Evolutionary conservation across 257 asterid species (phyloP).

Genomic region (Solanum piurae): DNA sequence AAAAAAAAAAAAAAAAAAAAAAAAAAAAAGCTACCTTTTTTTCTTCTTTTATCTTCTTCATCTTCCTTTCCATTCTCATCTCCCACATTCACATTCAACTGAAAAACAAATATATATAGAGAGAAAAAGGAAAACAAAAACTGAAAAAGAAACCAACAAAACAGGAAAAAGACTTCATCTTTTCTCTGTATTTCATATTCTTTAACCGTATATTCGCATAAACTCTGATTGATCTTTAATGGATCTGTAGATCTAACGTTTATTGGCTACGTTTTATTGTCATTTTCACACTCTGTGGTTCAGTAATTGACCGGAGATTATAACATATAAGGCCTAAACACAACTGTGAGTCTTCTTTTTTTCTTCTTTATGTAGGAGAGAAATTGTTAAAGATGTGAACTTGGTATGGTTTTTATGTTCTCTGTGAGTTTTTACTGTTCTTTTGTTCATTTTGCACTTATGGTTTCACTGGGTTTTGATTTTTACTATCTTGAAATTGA

Average conservation of each 20-base stretch:
- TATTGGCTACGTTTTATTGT: conserved; percentile 14
- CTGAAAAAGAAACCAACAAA: background rate
- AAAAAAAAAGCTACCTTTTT: background rate
- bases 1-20: background rate
- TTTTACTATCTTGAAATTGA: conserved; percentile 1
- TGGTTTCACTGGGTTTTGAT: conserved; percentile 4
- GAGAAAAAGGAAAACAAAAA: background rate
- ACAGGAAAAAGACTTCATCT: background rate
- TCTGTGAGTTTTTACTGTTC: background rate
- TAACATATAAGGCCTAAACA: conserved; percentile 12
- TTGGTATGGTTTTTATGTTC: background rate
- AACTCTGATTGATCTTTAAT: conserved; percentile 1
- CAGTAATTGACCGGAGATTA: conserved; percentile 15
- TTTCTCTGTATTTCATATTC: background rate
- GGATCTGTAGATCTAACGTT: conserved; percentile 44
- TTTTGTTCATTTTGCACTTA: background rate
- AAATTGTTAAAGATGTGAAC: background rate
- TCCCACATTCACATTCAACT: conserved; percentile 3
- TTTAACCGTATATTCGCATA: background rate
- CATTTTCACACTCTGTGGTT: conserved; percentile 11
- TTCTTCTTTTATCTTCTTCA: conserved; percentile 2
- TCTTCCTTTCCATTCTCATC: background rate
- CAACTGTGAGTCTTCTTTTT: conserved; percentile 18
- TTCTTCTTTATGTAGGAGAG: background rate
- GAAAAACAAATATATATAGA: background rate